Evolutionary conservation across 345 rosid species (phyloP).

Genomic region (Moricandia arvensis): DNA sequence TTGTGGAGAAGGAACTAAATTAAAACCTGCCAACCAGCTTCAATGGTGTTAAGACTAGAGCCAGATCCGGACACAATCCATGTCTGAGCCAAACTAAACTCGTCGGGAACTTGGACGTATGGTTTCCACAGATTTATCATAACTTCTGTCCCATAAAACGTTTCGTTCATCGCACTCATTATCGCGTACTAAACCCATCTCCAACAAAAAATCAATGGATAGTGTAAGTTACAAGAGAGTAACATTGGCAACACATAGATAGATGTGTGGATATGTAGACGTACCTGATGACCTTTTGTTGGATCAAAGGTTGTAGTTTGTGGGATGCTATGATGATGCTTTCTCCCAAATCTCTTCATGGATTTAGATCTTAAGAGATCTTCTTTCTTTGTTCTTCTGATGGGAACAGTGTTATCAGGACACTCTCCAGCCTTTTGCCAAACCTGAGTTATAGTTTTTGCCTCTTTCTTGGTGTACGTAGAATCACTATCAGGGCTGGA

Average conservation of each 20-base stretch:
- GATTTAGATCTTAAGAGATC: conserved; percentile 55
- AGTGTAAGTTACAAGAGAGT: too few species aligned
- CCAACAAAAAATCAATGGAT: conserved; percentile 5
- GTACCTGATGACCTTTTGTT: conserved; percentile 40
- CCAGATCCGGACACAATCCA: conserved; percentile 62
- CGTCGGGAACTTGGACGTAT: conserved; percentile 50
- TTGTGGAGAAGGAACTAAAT: conserved; percentile 2
- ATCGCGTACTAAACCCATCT: conserved; percentile 46
- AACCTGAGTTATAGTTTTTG: conserved; percentile 37
- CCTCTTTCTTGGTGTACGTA: conserved; percentile 27
- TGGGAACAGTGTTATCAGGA: conserved; percentile 52
- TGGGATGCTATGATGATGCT: conserved; percentile 48
- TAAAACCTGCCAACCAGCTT: conserved; percentile 79
- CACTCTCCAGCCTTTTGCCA: conserved; percentile 57
- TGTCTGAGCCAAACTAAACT: conserved; percentile 64
- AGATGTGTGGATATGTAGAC: too few species aligned
- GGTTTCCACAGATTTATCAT: conserved; percentile 66
- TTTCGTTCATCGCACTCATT: conserved; percentile 49
- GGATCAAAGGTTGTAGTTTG: conserved; percentile 40
- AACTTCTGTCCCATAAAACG: conserved; percentile 55
- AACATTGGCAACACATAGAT: too few species aligned
- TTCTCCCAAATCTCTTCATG: conserved; percentile 49
- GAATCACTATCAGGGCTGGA: conserved; percentile 47
- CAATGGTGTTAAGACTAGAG: conserved; percentile 55
- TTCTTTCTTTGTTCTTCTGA: conserved; percentile 56